Evolutionary conservation across 2,329 filamentous ascomycete genomes (phyloP).

Genomic region (Colletotrichum sp.): DNA sequence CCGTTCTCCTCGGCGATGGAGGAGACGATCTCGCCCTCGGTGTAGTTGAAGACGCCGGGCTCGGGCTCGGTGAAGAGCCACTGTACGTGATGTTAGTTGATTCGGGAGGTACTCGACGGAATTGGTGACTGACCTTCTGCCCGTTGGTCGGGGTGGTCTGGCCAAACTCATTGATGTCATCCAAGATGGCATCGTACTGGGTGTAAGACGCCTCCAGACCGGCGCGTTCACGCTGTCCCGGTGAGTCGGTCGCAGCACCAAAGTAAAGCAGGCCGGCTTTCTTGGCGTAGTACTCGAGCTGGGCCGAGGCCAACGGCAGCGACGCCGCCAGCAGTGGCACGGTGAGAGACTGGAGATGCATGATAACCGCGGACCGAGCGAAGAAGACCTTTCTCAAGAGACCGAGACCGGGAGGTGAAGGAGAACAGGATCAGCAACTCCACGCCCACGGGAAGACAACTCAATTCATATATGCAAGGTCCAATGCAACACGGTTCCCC

Average conservation of each 20-base stretch:
- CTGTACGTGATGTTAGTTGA: constrained; percentile 20
- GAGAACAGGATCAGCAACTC: neutral
- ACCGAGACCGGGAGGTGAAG: neutral
- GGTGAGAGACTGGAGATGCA: constrained; percentile 26
- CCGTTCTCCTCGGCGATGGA: constrained; percentile 45
- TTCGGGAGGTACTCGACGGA: neutral
- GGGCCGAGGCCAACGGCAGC: constrained; percentile 33
- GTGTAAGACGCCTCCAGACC: constrained; percentile 56
- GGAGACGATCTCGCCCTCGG: constrained; percentile 57
- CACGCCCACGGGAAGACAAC: neutral
- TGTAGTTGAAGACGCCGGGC: constrained; percentile 65
- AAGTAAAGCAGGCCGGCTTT: constrained; percentile 63
- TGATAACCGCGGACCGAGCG: constrained; percentile 10
- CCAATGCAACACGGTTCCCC: neutral
- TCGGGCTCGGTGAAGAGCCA: constrained; percentile 67
- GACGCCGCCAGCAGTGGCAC: constrained; percentile 31
- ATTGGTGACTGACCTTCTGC: constrained; percentile 44
- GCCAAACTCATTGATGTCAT: constrained; percentile 61
- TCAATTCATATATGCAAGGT: constrained; percentile 21
- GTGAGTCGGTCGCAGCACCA: constrained; percentile 64
- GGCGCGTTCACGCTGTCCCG: constrained; percentile 40
- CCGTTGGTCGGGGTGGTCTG: constrained; percentile 67
- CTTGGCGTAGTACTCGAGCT: constrained; percentile 55
- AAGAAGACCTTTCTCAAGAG: neutral
- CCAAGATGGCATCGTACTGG: constrained; percentile 59